Base-by-base conservation (phyloP, 179 eudicot genomes). In the Silene coronaria region DNA sequence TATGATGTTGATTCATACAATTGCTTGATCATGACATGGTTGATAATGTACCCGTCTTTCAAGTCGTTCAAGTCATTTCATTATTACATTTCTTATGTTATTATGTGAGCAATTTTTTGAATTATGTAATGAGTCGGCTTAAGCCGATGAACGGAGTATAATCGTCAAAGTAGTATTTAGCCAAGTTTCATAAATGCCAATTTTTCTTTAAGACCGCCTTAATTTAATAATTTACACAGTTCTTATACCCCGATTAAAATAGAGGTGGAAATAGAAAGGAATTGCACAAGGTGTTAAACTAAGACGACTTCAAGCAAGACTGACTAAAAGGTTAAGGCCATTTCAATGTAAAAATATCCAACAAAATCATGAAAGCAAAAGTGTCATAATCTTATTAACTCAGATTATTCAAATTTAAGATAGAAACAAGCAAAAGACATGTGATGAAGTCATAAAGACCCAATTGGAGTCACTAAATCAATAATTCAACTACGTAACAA, bases 1-100 rank as follows among this genome's bases (percentile, higher is more conserved):
- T 60, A 19, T 64, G 63, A 62, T 26, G 30, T 24, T 23, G 32
- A 70, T 32, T 46, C 11, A 24, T 51, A 51, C 61, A 68, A 10
- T 70, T 70, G 51, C 73, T 48, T 70, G 73, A 48, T 17, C 21
- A 70, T 13, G 60, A 70, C 73, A 48, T 22, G 27, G 38, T 6
- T 70, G 61, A 48, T 22, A 10, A 1, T 28, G 45, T 38, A 38
- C 45, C 45, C 45, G 12, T 8, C 12, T 9, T 38, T 38, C 42
- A 34, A 0, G 9, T 28, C 9, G 42, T 34, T 38, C 45, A 38
- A 38, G 12, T 38, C 45, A 38, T 38, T 38, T 38, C 45, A 38
- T 12, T 38, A 38, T 12, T 38, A 38, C 45, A 38, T 38, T 34
- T 38, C 45, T 38, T 5, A 38, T 3, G 9, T 38, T 38, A 38